phyloP scores from a whole-genome alignment of 169 alveolate genomes.

The Theileria sp. region DNA sequence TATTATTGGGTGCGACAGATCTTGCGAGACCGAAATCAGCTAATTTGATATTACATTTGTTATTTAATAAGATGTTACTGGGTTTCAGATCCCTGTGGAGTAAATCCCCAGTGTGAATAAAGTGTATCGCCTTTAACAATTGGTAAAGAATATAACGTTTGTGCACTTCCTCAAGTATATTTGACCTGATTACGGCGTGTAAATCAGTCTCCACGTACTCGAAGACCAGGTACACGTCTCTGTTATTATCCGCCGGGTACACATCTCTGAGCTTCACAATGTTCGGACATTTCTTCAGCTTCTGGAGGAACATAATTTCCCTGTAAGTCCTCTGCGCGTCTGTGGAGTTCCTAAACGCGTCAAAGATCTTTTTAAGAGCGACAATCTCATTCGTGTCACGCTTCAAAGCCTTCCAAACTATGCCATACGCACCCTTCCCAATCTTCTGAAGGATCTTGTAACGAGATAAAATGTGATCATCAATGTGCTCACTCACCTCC shows the following conservation, averaged over 20 bases:
- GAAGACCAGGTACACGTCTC: constrained; percentile 96
- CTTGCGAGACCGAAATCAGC: constrained; percentile 98
- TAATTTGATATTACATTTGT: constrained; percentile 95
- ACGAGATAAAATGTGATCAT: constrained; percentile 87
- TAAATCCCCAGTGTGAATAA: constrained; percentile 92
- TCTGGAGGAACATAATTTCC: constrained; percentile 95
- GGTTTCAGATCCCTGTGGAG: constrained; percentile 98
- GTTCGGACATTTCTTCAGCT: constrained; percentile 91
- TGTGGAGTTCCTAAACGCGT: constrained; percentile 98
- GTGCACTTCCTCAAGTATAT: constrained; percentile 94
- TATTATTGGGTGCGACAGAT: constrained; percentile 78
- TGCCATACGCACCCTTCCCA: constrained; percentile 99
- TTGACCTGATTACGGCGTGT: constrained; percentile 97
- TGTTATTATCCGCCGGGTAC: constrained; percentile 94
- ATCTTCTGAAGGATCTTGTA: constrained; percentile 85
- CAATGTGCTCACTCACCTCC: constrained; percentile 75
- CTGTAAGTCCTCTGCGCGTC: constrained; percentile 99
- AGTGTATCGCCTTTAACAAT: constrained; percentile 88
- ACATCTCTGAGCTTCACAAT: constrained; percentile 90
- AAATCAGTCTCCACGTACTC: constrained; percentile 98
- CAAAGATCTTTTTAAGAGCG: constrained; percentile 98
- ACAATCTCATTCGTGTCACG: constrained; percentile 92
- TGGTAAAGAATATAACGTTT: constrained; percentile 90
- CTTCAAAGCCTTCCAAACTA: constrained; percentile 97
- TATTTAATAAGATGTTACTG: constrained; percentile 92